Evolutionary conservation across 1,284 basidiomycete genomes (phyloP), one percentile per base, ranked within the genome.

Genomic region (Malassezia arunalokei): DNA sequence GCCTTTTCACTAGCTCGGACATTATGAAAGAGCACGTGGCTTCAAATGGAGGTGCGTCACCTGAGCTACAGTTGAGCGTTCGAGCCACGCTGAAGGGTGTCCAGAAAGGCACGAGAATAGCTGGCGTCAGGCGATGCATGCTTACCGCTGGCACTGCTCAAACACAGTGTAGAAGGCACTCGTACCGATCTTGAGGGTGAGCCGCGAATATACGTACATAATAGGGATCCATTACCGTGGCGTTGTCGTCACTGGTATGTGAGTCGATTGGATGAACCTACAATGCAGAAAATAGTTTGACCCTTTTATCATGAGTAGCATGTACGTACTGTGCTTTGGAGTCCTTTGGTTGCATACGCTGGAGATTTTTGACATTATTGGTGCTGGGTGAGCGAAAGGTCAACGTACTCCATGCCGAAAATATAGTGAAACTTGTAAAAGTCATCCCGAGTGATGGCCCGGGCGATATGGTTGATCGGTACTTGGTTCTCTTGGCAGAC

Each of bases 381-480:
- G 53, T 51, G 57, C 56, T 48, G 14, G 15, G n/a, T 8, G 38
- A 6, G 5, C 27, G 42, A 7, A n/a, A 15, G 2, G 9, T 14
- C 29, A 11, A 60, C 54, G 31, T 43, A 58, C 61, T 69, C 76
- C 76, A 77, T 77, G 3, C 77, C 77, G 29, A 78, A 66, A 47
- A 78, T 77, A 59, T 75, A 75, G 64, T 77, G 70, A 55, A 77
- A 77, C 8, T 58, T 55, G 43, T 47, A 37, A 45, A 72, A 78
- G 64, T 78, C 77, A 8, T 47, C 15, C 7, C 43, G 40, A 0
- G 49, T 50, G 20, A 77, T 72, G 14, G 66, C 68, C 35, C 77
- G 66, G 1, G 77, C 76, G 1, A 61, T 56, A 40, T 68, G 73
- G 20, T 69, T 58, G 49, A 76, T 74, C 1, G 76, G 73, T 17